Evolutionary conservation across 2,329 filamentous ascomycete genomes (phyloP).

Genomic region (Aspergillus clavatus): DNA sequence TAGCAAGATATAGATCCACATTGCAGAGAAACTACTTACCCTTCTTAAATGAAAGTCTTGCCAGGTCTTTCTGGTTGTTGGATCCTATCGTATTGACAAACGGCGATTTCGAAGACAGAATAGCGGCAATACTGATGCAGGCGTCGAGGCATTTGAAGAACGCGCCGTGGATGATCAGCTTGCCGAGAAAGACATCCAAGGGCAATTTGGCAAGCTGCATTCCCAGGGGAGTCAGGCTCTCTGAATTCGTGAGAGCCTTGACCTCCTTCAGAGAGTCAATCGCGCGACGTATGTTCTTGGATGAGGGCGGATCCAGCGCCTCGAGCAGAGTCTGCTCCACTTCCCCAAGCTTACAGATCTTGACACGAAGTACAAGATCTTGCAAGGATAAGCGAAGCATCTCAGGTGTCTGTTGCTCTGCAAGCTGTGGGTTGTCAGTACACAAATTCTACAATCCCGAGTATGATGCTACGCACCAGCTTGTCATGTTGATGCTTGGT

Average conservation of each 20-base stretch:
- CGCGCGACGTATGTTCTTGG: constrained; percentile 87
- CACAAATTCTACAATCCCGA: constrained; percentile 4
- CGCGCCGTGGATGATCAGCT: constrained; percentile 79
- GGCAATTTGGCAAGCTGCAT: constrained; percentile 82
- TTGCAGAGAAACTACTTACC: constrained; percentile 34
- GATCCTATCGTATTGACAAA: constrained; percentile 85
- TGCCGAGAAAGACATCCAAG: constrained; percentile 89
- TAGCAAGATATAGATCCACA: background rate
- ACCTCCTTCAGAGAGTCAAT: constrained; percentile 93
- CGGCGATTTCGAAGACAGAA: constrained; percentile 89
- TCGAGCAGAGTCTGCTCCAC: constrained; percentile 86
- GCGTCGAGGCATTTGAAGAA: constrained; percentile 91
- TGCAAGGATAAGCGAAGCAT: constrained; percentile 92
- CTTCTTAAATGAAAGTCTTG: constrained; percentile 71
- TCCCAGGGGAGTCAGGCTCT: constrained; percentile 83
- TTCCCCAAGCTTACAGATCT: constrained; percentile 91
- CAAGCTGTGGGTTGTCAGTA: constrained; percentile 52
- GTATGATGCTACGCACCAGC: too few species aligned
- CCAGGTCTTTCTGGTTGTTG: constrained; percentile 73
- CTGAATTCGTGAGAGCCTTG: constrained; percentile 71
- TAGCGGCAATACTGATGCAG: constrained; percentile 84
- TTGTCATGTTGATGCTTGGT: constrained; percentile 84
- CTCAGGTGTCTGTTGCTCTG: constrained; percentile 91
- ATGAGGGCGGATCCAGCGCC: constrained; percentile 82
- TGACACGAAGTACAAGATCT: constrained; percentile 90